Evolutionary conservation across 352 stramenopile species (phyloP).

Genomic region (Phytophthora ohioensis): DNA sequence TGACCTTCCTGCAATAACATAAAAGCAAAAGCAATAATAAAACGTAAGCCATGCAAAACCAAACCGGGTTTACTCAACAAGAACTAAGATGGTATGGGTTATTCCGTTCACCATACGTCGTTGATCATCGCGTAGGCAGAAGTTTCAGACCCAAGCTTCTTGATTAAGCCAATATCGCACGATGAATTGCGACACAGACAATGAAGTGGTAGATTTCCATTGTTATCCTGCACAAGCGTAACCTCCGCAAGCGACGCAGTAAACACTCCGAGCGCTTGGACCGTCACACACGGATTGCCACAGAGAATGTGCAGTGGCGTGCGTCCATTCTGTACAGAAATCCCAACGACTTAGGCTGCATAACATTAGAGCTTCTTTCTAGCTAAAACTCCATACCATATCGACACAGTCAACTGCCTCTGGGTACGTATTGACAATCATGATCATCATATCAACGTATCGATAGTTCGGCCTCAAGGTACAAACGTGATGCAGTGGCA

Average conservation of each 20-base stretch:
- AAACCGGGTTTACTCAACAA: too few relatives aligned
- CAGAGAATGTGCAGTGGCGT: constrained; percentile 69
- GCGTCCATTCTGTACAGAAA: constrained; percentile 36
- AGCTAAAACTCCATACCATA: constrained; percentile 35
- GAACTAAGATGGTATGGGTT: too few relatives aligned
- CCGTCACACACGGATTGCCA: constrained; percentile 54
- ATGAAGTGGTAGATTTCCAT: constrained; percentile 58
- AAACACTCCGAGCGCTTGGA: constrained; percentile 46
- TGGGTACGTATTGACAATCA: constrained; percentile 50
- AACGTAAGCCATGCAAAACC: too few relatives aligned
- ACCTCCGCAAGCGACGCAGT: constrained; percentile 44
- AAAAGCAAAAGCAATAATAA: neutral
- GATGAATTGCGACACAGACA: constrained; percentile 54
- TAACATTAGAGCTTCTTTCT: neutral
- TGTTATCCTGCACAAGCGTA: constrained; percentile 51
- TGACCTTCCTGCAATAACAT: constrained; percentile 37
- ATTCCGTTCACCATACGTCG: constrained; percentile 30
- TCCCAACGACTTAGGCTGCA: neutral
- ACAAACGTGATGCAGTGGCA: constrained; percentile 69
- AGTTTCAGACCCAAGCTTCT: constrained; percentile 37
- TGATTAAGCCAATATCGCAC: constrained; percentile 57
- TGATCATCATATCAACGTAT: constrained; percentile 64
- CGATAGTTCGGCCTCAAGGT: constrained; percentile 54
- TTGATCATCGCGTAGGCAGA: constrained; percentile 53
- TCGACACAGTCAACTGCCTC: constrained; percentile 51